Percentiles rank a stretch among this genome's conserved stretches.
Conservation (phyloP, 495 filamentous ascomycete genomes). For the Astrothelium subdiscretum region DNA sequence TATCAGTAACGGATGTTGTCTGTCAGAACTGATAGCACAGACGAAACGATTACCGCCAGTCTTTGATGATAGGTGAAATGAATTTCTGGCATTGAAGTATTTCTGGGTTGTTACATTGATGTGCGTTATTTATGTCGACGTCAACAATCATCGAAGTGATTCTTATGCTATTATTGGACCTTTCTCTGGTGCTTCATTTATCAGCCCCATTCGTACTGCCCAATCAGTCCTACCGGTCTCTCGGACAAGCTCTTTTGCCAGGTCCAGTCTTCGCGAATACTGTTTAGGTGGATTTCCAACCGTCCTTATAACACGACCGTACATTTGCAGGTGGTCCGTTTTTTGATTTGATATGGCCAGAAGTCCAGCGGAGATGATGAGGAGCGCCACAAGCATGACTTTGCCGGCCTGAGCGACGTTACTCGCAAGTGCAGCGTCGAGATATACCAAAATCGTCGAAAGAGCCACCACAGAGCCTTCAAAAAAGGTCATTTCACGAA, state of each 20-base stretch:
- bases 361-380: conserved; percentile 38
- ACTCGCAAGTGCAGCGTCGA: conserved; percentile 38
- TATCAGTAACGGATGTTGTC: too few species aligned
- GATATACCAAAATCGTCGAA: conserved; percentile 44
- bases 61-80: too few species aligned
- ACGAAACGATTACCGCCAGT: too few species aligned
- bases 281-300: conserved; percentile 13
- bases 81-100: too few species aligned
- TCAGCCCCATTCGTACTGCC: conserved; percentile 29
- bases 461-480: conserved; percentile 37
- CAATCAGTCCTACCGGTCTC: conserved; percentile 29
- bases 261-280: conserved; percentile 26
- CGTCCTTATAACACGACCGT: conserved; percentile 19
- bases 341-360: conserved; percentile 38
- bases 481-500: conserved; percentile 37
- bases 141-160: not conserved
- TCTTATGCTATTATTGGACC: not conserved
- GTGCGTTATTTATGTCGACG: too few species aligned
- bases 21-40: too few species aligned
- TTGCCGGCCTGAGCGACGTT: conserved; percentile 40
- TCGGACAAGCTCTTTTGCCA: conserved; percentile 28
- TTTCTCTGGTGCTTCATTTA: conserved; percentile 6
- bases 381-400: conserved; percentile 36
- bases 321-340: conserved; percentile 19
- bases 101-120: too few species aligned